Conservation (phyloP, 331 rosid species). For the Dryas integrifolia region DNA sequence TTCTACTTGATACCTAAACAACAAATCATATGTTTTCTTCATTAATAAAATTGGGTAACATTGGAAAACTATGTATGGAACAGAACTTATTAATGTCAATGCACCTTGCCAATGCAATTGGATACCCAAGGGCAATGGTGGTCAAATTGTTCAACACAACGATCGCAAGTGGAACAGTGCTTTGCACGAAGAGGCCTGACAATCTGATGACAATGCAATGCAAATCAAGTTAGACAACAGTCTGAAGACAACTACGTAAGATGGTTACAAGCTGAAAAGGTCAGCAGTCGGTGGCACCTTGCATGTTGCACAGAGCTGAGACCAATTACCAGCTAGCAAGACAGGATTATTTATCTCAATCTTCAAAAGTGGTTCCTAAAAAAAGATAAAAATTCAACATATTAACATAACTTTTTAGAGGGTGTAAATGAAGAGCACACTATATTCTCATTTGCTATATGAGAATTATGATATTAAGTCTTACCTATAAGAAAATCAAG, state of each 20-base stretch:
- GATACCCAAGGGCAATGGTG: slow-evolving; percentile 99
- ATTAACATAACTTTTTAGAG: not conserved
- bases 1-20: not conserved
- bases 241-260: slow-evolving; percentile 4
- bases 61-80: slow-evolving; percentile 13
- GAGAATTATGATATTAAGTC: not conserved
- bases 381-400: slow-evolving; percentile 28
- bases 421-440: slow-evolving; percentile 6
- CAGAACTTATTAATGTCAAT: slow-evolving; percentile 18
- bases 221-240: slow-evolving; percentile 13
- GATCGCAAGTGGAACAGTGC: slow-evolving; percentile 91
- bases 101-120: slow-evolving; percentile 98
- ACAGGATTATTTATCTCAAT: slow-evolving; percentile 87
- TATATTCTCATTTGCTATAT: not conserved
- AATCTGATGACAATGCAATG: slow-evolving; percentile 51
- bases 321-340: slow-evolving; percentile 94
- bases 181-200: slow-evolving; percentile 99
- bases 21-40: slow-evolving; percentile 4
- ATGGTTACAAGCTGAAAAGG: slow-evolving; percentile 10
- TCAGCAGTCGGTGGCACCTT: slow-evolving; percentile 55
- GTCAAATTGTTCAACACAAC: slow-evolving; percentile 97
- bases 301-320: slow-evolving; percentile 99
- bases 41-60: slow-evolving; percentile 1
- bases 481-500: not conserved
- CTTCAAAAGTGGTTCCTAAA: slow-evolving; percentile 88